A percentile compares a stretch with the other conserved stretches of the same genome.
Evolutionary conservation across 345 rosid genomes (phyloP).

Genomic region (Linum tenue): DNA sequence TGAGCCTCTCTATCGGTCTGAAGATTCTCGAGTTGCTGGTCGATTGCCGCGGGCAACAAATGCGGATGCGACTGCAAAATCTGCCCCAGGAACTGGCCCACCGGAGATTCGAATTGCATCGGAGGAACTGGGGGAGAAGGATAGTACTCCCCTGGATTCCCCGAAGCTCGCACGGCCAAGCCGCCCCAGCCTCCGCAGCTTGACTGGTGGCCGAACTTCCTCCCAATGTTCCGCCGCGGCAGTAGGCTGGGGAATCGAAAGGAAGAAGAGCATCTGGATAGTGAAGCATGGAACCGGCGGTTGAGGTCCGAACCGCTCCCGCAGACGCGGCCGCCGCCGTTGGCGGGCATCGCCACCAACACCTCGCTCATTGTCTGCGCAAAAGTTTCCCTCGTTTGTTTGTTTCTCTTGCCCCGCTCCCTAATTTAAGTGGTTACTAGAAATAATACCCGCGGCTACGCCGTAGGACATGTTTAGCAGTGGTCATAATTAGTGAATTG

Average conservation of each 20-base stretch:
- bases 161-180: constrained; percentile 49
- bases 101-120: constrained; percentile 64
- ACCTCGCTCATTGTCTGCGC: constrained; percentile 20
- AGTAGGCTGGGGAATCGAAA: neutral
- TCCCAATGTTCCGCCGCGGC: neutral
- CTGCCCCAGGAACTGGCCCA: constrained; percentile 72
- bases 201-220: constrained; percentile 11
- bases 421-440: no score
- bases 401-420: no score
- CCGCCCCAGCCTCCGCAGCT: constrained; percentile 16
- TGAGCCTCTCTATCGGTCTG: constrained; percentile 44
- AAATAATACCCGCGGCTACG: no score
- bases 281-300: constrained; percentile 19
- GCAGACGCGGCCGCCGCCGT: constrained; percentile 17
- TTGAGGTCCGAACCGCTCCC: constrained; percentile 16
- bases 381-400: constrained; percentile 33
- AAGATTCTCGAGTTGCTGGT: constrained; percentile 82
- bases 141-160: constrained; percentile 30
- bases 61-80: constrained; percentile 82
- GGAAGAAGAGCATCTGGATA: constrained; percentile 12
- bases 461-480: no score
- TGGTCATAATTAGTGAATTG: no score
- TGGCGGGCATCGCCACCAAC: constrained; percentile 25
- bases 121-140: constrained; percentile 57
- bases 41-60: constrained; percentile 67